These are phyloP conservation scores for Tylopilus rubrobrunneus DNA, from an alignment of 768 basidiomycete genomes.

Conservation along the genomic window DNA sequence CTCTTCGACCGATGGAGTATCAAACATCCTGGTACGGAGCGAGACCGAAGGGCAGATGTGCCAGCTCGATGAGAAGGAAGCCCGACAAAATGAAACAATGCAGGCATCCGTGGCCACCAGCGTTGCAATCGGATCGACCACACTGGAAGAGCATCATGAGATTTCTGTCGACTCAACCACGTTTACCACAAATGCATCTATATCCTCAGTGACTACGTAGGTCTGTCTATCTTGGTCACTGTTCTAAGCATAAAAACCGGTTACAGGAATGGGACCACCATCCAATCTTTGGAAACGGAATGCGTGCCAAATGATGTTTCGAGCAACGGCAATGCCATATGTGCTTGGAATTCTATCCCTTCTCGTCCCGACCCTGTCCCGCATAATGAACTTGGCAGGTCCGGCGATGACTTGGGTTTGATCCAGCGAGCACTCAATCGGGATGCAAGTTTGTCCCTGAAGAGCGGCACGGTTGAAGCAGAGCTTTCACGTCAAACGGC, in stretches of 20 bases:
- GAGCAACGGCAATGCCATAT: neutral
- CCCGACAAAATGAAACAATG: neutral
- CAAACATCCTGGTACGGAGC: neutral
- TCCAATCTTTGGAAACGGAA: neutral
- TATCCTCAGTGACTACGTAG: neutral
- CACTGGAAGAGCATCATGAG: neutral
- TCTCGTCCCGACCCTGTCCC: neutral
- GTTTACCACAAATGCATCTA: neutral
- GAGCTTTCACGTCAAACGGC: neutral
- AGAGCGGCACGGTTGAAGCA: too few relatives aligned
- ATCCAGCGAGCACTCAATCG: too few relatives aligned
- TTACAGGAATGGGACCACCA: neutral
- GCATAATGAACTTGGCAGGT: too few relatives aligned
- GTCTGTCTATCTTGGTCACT: neutral
- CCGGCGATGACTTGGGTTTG: too few relatives aligned
- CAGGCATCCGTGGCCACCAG: neutral
- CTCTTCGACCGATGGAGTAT: neutral
- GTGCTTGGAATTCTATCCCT: neutral
- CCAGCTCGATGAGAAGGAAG: neutral
- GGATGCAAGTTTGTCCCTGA: too few relatives aligned
- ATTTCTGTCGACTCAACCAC: neutral
- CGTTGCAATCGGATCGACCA: neutral
- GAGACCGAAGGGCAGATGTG: neutral
- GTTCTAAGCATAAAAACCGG: neutral
- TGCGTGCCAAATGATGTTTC: neutral